phyloP scores from a whole-genome alignment of 208 protist genomes.

The Trypanosoma mega region DNA sequence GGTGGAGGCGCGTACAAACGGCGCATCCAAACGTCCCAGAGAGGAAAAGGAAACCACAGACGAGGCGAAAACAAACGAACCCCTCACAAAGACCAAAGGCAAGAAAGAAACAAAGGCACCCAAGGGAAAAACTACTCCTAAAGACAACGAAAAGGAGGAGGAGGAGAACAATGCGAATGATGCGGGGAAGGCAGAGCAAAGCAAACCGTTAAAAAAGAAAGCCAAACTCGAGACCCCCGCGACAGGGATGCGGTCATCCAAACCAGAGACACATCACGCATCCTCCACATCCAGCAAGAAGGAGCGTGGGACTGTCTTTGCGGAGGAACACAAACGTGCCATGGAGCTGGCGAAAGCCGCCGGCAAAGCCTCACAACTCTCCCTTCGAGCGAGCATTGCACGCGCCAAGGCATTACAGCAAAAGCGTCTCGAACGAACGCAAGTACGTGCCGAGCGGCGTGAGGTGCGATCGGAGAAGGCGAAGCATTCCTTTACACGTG shows the following conservation, averaged over 20 bases:
- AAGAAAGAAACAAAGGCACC: no score
- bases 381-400: constrained; percentile 53
- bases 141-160: constrained; percentile 27
- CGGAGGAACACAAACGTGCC: constrained; percentile 48
- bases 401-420: constrained; percentile 56
- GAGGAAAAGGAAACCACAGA: constrained; percentile 1
- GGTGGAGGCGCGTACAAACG: neutral
- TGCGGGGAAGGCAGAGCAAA: constrained; percentile 1
- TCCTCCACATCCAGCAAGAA: neutral
- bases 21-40: neutral
- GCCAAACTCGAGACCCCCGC: constrained; percentile 3
- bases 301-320: constrained; percentile 3
- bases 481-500: constrained; percentile 58
- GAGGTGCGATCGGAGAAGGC: constrained; percentile 41
- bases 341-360: constrained; percentile 60
- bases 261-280: constrained; percentile 4
- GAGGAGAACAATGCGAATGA: constrained; percentile 15
- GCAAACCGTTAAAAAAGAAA: constrained; percentile 7
- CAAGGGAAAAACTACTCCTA: no score
- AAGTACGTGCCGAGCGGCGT: constrained; percentile 37
- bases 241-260: constrained; percentile 3
- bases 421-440: constrained; percentile 48
- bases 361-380: constrained; percentile 40
- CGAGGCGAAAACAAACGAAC: no score
- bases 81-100: no score